Conservation (phyloP, 768 basidiomycete species). For the Floccularia luteovirens region DNA sequence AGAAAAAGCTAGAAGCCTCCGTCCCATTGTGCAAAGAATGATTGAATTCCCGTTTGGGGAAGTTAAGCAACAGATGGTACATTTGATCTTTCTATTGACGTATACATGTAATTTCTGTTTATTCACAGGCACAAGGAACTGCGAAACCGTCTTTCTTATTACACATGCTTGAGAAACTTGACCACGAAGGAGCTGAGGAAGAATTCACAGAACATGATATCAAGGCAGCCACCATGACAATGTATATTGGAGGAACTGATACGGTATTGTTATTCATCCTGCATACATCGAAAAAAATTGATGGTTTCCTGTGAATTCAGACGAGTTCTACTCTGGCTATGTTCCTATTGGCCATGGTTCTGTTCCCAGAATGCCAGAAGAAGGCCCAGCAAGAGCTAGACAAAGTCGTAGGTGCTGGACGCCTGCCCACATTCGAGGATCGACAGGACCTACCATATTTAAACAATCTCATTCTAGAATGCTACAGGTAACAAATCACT, state of each 20-base stretch:
- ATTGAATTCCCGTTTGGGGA: conserved; percentile 21
- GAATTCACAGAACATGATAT: too few relatives aligned
- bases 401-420: too few relatives aligned
- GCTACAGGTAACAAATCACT: conserved; percentile 11
- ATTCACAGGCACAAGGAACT: too few relatives aligned
- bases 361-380: conserved; percentile 16
- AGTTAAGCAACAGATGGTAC: too few relatives aligned
- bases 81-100: conserved; percentile 13
- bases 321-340: conserved; percentile 7
- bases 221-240: conserved; percentile 19
- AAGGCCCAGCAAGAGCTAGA: too few relatives aligned
- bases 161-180: conserved; percentile 5
- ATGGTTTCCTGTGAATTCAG: conserved; percentile 1
- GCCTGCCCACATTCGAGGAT: conserved; percentile 19
- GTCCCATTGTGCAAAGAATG: conserved; percentile 21
- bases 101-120: conserved; percentile 8
- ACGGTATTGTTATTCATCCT: conserved; percentile 10
- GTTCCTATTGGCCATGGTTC: conserved; percentile 20
- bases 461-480: too few relatives aligned
- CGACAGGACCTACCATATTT: conserved; percentile 16
- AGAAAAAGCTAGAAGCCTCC: conserved; percentile 22
- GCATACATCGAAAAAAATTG: not conserved
- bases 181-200: not conserved
- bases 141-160: too few relatives aligned
- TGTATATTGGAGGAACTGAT: too few relatives aligned